Evolutionary conservation across 2,329 filamentous ascomycete species (phyloP).

Genomic region (Grosmannia serpens): DNA sequence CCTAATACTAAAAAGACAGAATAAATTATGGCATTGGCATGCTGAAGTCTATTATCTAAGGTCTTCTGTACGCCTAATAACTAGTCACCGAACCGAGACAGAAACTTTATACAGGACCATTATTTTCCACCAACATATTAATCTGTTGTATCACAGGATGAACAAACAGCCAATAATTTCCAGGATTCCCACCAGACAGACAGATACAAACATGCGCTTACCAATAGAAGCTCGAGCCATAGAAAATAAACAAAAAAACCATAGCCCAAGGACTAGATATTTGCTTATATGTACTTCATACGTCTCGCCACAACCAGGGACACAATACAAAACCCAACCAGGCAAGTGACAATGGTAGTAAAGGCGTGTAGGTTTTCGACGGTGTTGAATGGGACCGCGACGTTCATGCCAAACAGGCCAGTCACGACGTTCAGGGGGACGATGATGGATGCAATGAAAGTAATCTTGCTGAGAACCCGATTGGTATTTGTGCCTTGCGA

Average conservation of each 20-base stretch:
- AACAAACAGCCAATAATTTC: neutral
- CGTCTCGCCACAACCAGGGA: conserved; percentile 34
- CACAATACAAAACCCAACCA: conserved; percentile 40
- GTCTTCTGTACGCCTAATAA: neutral
- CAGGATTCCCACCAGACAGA: neutral
- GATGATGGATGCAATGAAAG: conserved; percentile 85
- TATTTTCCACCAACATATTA: neutral
- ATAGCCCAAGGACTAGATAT: neutral
- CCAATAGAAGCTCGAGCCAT: neutral
- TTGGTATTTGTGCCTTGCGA: conserved; percentile 81
- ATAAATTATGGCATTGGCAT: neutral
- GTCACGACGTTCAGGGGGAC: conserved; percentile 91
- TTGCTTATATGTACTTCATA: conserved; percentile 30
- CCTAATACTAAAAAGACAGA: neutral
- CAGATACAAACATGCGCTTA: neutral
- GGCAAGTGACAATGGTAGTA: conserved; percentile 36
- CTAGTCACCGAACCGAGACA: neutral
- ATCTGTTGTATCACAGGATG: neutral
- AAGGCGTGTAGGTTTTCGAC: conserved; percentile 43
- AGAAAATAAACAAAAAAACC: neutral
- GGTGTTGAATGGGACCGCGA: conserved; percentile 53
- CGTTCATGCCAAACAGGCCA: conserved; percentile 82
- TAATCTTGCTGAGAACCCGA: conserved; percentile 86
- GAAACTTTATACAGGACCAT: neutral
- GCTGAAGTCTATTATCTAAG: neutral